A percentile compares a stretch with the other conserved stretches of the same genome.
These are phyloP conservation scores for Irpex lacteus DNA, from an alignment of 1,284 basidiomycete genomes.

Conservation along the genomic window DNA sequence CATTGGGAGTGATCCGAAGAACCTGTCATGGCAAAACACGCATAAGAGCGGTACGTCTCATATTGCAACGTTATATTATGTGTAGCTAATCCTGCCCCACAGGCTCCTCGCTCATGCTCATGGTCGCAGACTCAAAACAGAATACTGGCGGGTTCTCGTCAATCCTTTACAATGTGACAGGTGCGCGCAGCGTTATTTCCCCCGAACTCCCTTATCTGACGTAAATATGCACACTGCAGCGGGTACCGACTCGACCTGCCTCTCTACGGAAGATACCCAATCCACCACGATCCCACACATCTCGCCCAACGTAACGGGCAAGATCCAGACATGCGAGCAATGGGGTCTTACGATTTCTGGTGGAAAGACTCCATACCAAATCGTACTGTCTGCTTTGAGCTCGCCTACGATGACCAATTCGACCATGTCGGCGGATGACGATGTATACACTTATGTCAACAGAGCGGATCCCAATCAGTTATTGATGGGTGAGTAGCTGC, in stretches of 20 bases:
- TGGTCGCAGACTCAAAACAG: conserved; percentile 36
- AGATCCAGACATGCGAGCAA: conserved; percentile 43
- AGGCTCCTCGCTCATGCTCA: not conserved
- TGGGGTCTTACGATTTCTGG: conserved; percentile 45
- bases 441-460: not conserved
- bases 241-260: not conserved
- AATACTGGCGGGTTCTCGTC: conserved; percentile 39
- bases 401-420: conserved; percentile 24
- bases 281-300: conserved; percentile 19
- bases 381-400: conserved; percentile 38
- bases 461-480: not conserved
- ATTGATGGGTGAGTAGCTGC: not conserved
- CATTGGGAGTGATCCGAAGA: conserved; percentile 37
- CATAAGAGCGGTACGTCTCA: conserved; percentile 40
- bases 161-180: conserved; percentile 32
- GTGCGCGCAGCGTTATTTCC: conserved; percentile 22
- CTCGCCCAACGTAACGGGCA: conserved; percentile 39
- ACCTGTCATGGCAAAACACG: conserved; percentile 42
- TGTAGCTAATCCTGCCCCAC: not conserved
- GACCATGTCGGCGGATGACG: not conserved
- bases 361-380: conserved; percentile 44
- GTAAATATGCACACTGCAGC: not conserved
- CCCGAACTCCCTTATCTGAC: not conserved
- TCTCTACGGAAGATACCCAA: not conserved
- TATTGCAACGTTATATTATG: conserved; percentile 15